Conservation (phyloP, 1,284 basidiomycete genomes). For the Peniophora sp. region DNA sequence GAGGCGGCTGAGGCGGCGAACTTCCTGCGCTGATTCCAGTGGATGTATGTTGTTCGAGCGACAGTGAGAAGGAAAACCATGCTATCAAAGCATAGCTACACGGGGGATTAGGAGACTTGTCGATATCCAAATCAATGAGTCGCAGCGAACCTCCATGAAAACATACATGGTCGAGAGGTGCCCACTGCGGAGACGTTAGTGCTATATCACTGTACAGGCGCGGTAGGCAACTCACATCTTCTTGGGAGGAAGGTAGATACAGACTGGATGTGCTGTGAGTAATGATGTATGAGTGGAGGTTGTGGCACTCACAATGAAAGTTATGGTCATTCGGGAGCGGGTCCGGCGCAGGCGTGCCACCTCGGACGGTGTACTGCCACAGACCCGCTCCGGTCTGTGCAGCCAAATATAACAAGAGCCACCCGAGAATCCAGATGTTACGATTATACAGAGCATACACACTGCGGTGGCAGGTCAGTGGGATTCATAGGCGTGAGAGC, state of each 20-base stretch:
- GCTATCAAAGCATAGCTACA: no score
- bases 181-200: conserved; percentile 2
- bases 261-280: no score
- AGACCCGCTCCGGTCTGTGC: conserved; percentile 8
- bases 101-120: no score
- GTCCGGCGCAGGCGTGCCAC: conserved; percentile 9
- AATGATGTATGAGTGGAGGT: no score
- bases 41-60: conserved; percentile 12
- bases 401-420: conserved; percentile 5
- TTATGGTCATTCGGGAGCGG: conserved; percentile 11
- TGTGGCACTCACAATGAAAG: conserved; percentile 12
- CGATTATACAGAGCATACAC: conserved; percentile 14
- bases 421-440: conserved; percentile 7
- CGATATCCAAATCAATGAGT: background rate
- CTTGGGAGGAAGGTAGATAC: conserved; percentile 3
- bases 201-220: background rate
- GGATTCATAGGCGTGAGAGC: no score
- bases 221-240: conserved; percentile 6
- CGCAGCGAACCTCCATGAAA: conserved; percentile 12
- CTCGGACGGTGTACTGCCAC: conserved; percentile 11
- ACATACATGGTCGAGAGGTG: conserved; percentile 10
- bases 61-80: conserved; percentile 12
- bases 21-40: background rate
- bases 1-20: background rate
- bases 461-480: conserved; percentile 1